Base-by-base conservation (phyloP, 1,284 basidiomycete species). In the Cutaneotrichosporon sp. region DNA sequence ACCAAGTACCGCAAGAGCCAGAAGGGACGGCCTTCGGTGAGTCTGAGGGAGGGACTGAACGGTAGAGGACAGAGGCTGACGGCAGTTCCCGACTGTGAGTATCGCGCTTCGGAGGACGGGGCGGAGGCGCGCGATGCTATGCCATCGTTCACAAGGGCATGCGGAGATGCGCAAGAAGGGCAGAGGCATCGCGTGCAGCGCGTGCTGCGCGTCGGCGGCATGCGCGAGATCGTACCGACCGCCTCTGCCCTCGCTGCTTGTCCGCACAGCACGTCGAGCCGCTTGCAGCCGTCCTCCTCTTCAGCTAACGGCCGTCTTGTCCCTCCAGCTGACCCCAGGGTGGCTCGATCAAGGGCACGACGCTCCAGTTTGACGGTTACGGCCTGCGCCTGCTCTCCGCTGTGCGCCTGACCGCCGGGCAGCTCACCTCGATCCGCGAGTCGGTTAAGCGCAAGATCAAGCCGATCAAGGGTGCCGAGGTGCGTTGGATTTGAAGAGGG, bases 271-370 rank as follows among this genome's bases (percentile, higher is more conserved):
- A n/a, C n/a, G n/a, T n/a, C n/a, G n/a, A n/a, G n/a, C n/a, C n/a
- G n/a, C n/a, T n/a, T n/a, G n/a, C n/a, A n/a, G n/a, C n/a, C n/a
- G n/a, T n/a, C 14, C 33, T 31, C 31, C 25, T 42, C 45, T 34
- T 14, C 18, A 31, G 69, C 73, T 36, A 9, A 36, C n/a, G n/a
- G n/a, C n/a, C n/a, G n/a, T n/a, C n/a, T n/a, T n/a, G n/a, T n/a
- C 76, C 64, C 74, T 71, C 29, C 70, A 24, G 36, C 56, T 56
- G n/a, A 62, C 62, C 24, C 8, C 65, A 77, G 54, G 97, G 95
- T 61, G 95, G 97, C 18, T 95, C 92, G 18, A 90, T 87, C 36
- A 92, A 93, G 74, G 97, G 95, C 25, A 97, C 95, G 10, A 95
- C 93, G 0, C 85, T 99, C 31, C 87, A 92, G 33, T 92, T 88